Evolutionary conservation across 2,329 filamentous ascomycete species (phyloP).

Genomic region (Macrophomina phaseolina): DNA sequence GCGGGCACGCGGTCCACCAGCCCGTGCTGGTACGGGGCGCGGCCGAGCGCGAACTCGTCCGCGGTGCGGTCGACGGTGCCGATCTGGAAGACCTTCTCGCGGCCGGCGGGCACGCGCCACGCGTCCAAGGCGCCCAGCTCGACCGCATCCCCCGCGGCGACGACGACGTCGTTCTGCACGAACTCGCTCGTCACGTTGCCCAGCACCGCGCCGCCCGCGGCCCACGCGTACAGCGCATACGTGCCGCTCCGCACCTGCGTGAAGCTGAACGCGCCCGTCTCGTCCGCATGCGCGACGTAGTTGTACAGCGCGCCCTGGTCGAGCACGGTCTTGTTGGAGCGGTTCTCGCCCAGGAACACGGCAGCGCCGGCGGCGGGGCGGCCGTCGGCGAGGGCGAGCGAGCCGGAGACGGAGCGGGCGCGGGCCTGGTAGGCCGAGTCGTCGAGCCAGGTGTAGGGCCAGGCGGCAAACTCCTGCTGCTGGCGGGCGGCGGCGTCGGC

Average conservation of each 20-base stretch:
- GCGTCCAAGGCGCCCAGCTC: constrained; percentile 40
- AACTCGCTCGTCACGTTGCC: constrained; percentile 54
- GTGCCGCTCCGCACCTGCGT: constrained; percentile 51
- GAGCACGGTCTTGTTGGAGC: constrained; percentile 52
- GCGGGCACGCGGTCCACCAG: constrained; percentile 52
- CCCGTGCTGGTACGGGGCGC: constrained; percentile 52
- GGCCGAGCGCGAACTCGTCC: constrained; percentile 52
- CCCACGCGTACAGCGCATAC: constrained; percentile 59
- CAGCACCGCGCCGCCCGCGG: constrained; percentile 50
- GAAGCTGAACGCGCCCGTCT: constrained; percentile 52
- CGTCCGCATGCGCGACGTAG: constrained; percentile 55
- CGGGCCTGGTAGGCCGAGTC: constrained; percentile 55
- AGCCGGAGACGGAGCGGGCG: constrained; percentile 51
- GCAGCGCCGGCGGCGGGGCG: constrained; percentile 55
- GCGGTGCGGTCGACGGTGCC: constrained; percentile 56
- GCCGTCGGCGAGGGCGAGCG: constrained; percentile 54
- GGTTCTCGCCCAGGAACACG: constrained; percentile 58
- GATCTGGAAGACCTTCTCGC: constrained; percentile 55
- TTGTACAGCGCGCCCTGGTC: constrained; percentile 58
- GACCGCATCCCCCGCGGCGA: constrained; percentile 36
- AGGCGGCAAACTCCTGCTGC: constrained; percentile 49
- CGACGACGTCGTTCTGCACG: constrained; percentile 48
- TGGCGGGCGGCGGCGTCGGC: constrained; percentile 49
- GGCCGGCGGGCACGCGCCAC: constrained; percentile 48
- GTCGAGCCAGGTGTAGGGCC: constrained; percentile 58